Evolutionary conservation across 345 rosid species (phyloP), one percentile per base, ranked within the genome.

Genomic region (Lepidium sativum): DNA sequence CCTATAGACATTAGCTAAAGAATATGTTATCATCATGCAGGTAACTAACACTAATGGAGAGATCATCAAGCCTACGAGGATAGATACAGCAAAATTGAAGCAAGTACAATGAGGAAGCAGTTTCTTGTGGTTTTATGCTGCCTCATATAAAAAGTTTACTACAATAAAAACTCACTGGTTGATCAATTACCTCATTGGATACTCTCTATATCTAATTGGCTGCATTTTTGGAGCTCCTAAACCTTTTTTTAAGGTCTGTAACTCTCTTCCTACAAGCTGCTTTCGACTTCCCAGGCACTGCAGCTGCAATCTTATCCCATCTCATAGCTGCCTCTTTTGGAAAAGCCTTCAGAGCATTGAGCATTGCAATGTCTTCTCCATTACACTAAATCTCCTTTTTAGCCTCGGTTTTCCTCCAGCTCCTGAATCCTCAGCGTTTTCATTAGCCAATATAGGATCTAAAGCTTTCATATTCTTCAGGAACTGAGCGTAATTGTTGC

Each of bases 291-390:
- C 90, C 90, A 0, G 91, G 96, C 34, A 92, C 95, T 13, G 89
- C 96, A 11, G 97, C 94, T 0, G 88, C 72, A 42, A 89, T 79
- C 84, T 89, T 92, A 75, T 92, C 99, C 99, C 99, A 89, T 66
- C 97, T 83, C 99, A 84, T 84, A 6, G 95, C 47, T 17, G 41
- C 82, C 5, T 89, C 98, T 74, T 87, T 92, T 0, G 92, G 91
- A 69, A 89, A 89, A 0, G 80, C 79, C 69, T 89, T 92, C 68
- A 92, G 59, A 8, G 97, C 95, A 81, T 89, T 92, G 9, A 89
- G 83, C 84, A 92, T 47, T 4, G 99, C 94, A 67, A 92, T 80
- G 54, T 89, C 99, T 73, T 89, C 97, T 7, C 71, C 84, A 54
- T 81, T 67, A 63, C 71, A 82, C 99, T 96, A 92, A 48, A 2